These are phyloP conservation scores for Pyrenophora teres DNA, from an alignment of 2,329 filamentous ascomycete species.

Conservation along the genomic window DNA sequence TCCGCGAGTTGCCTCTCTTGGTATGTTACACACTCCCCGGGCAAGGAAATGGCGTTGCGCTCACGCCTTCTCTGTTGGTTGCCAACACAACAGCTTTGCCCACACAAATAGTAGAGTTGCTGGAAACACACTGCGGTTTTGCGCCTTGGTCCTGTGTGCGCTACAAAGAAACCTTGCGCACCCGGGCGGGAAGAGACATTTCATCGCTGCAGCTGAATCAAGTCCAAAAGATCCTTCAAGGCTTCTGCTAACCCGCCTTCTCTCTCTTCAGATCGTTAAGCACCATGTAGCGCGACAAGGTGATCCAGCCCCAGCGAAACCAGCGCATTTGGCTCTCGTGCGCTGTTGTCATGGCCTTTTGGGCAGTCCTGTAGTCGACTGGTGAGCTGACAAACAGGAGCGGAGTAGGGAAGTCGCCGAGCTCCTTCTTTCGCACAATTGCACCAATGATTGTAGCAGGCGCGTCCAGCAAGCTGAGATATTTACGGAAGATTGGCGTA, in stretches of 20 bases:
- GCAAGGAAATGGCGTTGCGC: slow-evolving; percentile 1
- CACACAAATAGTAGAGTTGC: too few relatives aligned
- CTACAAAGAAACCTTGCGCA: too few relatives aligned
- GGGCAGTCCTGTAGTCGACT: slow-evolving; percentile 67
- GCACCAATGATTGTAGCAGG: slow-evolving; percentile 69
- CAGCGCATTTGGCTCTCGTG: slow-evolving; percentile 98
- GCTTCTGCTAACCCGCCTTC: slow-evolving; percentile 38
- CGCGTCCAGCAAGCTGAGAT: slow-evolving; percentile 75
- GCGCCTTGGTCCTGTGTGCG: too few relatives aligned
- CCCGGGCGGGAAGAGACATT: too few relatives aligned
- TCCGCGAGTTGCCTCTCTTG: slow-evolving; percentile 17
- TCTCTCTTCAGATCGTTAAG: slow-evolving; percentile 81
- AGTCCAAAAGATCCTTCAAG: too few relatives aligned
- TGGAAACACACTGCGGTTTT: too few relatives aligned
- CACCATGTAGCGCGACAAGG: slow-evolving; percentile 89
- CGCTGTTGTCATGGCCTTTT: slow-evolving; percentile 84
- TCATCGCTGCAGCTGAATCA: too few relatives aligned
- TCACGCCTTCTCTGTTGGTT: slow-evolving; percentile 2
- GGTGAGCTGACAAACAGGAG: slow-evolving; percentile 75
- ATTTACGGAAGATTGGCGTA: slow-evolving; percentile 78
- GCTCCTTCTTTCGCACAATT: slow-evolving; percentile 55
- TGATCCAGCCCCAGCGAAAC: slow-evolving; percentile 97
- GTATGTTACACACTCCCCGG: slow-evolving; percentile 1
- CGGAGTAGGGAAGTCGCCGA: slow-evolving; percentile 58
- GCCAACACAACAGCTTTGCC: neutral